Conservation (phyloP, 2,329 filamentous ascomycete genomes). For the Arthrobotrys sphaeroides region DNA sequence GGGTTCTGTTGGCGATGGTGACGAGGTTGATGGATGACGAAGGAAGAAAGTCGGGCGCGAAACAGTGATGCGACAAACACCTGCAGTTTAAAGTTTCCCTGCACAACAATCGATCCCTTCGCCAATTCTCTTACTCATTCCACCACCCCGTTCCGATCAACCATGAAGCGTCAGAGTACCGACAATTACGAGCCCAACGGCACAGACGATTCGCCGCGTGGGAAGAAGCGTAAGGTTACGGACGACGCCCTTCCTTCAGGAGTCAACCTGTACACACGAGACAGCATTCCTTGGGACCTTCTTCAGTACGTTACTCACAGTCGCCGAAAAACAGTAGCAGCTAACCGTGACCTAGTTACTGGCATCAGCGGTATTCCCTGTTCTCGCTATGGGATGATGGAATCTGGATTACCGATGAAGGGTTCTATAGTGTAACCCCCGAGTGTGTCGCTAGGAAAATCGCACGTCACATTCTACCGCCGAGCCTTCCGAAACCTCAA, state of each 20-base stretch:
- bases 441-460: conserved; percentile 87
- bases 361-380: conserved; percentile 84
- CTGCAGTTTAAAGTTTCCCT: conserved; percentile 2
- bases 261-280: conserved; percentile 34
- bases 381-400: conserved; percentile 89
- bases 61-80: conserved; percentile 13
- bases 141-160: neutral
- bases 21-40: conserved; percentile 5
- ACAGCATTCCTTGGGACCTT: conserved; percentile 50
- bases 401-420: conserved; percentile 87
- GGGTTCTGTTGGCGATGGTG: neutral
- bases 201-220: conserved; percentile 10
- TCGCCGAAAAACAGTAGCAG: neutral
- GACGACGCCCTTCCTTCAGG: conserved; percentile 23
- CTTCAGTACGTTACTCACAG: conserved; percentile 7
- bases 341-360: conserved; percentile 72
- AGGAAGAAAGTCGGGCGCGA: conserved; percentile 23
- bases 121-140: neutral
- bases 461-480: conserved; percentile 62
- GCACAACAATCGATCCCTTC: conserved; percentile 4
- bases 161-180: conserved; percentile 43
- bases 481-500: conserved; percentile 61
- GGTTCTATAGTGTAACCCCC: conserved; percentile 97
- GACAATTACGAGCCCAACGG: conserved; percentile 8
- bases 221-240: conserved; percentile 29